Base-by-base conservation (phyloP, 1,284 basidiomycete genomes). In the Wolfiporia cocos region DNA sequence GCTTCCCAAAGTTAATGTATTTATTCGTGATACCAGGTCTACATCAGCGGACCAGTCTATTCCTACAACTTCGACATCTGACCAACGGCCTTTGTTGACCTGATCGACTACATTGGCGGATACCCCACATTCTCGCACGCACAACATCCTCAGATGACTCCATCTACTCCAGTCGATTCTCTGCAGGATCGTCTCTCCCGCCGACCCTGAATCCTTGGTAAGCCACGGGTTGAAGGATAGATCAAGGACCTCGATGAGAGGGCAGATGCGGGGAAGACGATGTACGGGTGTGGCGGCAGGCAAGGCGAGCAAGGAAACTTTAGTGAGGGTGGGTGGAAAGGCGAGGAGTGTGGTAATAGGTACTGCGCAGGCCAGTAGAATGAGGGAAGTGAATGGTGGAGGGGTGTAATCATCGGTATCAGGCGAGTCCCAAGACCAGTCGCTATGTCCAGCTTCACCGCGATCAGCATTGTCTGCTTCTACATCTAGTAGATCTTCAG, bases 151-250 rank as follows among this genome's bases (percentile, higher is more conserved):
- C 47, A 86, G 53, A 29, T 68, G 55, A 29, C 59, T 65, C 75
- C 76, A 75, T 21, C 70, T 65, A 15, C 47, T 48, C 83, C 80
- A 85, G 37, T 72, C 67, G 4, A 83, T 60, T 28, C 70, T 67
- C 28, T 72, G 70, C 17, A 84, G 52, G 12, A 66, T 62, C 35
- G 61, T 58, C 23, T 61, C 51, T 7, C 57, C 63, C 17, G 53
- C 58, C 4, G 54, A 49, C 11, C 53, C 46, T n/a, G 51, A 42
- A 2, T 44, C 42, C 3, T 50, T 32, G 20, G 47, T 46, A 22
- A 86, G 60, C 83, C 84, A 86, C 1, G 46, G 41, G 49, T 86
- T 86, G 54, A 73, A 82, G 1, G 83, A 86, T 20, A 86, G 57
- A 54, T 86, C 83, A 30, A 86, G 58, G 18, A 78, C 52, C 23